Evolutionary conservation across 257 asterid genomes (phyloP).

Genomic region (Petunia secreta): DNA sequence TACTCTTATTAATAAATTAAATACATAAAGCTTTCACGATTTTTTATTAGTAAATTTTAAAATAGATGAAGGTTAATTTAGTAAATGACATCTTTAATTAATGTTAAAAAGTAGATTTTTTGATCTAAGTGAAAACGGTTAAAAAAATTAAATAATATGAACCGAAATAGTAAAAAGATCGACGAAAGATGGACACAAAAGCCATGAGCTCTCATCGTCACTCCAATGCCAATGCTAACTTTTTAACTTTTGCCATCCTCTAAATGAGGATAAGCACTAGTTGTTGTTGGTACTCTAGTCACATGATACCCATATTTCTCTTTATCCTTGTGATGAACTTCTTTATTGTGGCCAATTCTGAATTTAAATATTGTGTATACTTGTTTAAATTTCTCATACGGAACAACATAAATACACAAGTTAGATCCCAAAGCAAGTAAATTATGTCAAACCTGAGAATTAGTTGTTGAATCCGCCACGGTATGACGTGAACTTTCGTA

Average conservation of each 20-base stretch:
- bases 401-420: background rate
- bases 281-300: constrained; percentile 1
- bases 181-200: background rate
- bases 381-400: no score
- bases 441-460: background rate
- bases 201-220: background rate
- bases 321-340: background rate
- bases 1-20: no score
- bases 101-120: no score
- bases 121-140: no score
- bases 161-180: background rate
- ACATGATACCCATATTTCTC: background rate
- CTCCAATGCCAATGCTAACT: background rate
- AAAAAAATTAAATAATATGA: no score
- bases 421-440: background rate
- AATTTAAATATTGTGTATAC: background rate
- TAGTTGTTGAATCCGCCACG: background rate
- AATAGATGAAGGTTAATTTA: no score
- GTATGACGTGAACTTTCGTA: no score
- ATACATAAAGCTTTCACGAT: no score
- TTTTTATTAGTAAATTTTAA: no score
- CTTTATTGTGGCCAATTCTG: background rate
- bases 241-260: background rate
- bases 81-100: no score
- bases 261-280: background rate